Evolutionary conservation across 2,329 filamentous ascomycete species (phyloP), one percentile per base, ranked within the genome.

Genomic region (Apiospora kogelbergensis): DNA sequence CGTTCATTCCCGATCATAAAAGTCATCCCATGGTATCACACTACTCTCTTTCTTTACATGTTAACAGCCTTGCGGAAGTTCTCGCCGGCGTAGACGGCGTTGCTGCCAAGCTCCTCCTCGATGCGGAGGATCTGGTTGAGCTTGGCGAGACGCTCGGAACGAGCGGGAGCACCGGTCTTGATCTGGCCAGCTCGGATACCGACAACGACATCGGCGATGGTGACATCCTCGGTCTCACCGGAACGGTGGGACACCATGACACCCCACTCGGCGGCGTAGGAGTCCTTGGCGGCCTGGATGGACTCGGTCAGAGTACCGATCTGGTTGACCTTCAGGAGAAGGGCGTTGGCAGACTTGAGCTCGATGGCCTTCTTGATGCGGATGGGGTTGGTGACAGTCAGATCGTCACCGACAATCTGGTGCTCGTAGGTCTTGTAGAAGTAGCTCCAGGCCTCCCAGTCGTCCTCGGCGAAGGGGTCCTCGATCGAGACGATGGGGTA

Each of bases 371-470:
- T 97, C 93, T 98, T 98, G 90, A 99, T 99, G 84, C 96, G 95
- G 78, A 93, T 86, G 73, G 96, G 96, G 91, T 99, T 99, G 84
- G 96, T 99, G 84, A 99, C 96, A 75, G 96, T 98, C 89, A 99
- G 85, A 82, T 99, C 96, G 81, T 99, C 96, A 87, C 91, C 96
- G 76, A 99, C 96, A 81, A 99, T 94, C 89, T 99, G 96, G 88
- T 97, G 95, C 84, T 98, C 91, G 81, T 94, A 94, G 78, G 93
- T 96, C 93, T 98, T 98, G 92, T 92, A 97, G 92, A 98, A 99
- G 91, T 98, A 97, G 90, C 93, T 97, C 96, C 96, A 99, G 72
- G 96, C 96, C 90, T 98, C 95, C 96, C 96, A 99, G 89, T 99
- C 96, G 80, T 98, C 96, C 90, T 99, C 96, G 74, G 94, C 95